These are phyloP conservation scores for Aspergillus sclerotioniger DNA, from an alignment of 495 filamentous ascomycete species.

Conservation along the genomic window DNA sequence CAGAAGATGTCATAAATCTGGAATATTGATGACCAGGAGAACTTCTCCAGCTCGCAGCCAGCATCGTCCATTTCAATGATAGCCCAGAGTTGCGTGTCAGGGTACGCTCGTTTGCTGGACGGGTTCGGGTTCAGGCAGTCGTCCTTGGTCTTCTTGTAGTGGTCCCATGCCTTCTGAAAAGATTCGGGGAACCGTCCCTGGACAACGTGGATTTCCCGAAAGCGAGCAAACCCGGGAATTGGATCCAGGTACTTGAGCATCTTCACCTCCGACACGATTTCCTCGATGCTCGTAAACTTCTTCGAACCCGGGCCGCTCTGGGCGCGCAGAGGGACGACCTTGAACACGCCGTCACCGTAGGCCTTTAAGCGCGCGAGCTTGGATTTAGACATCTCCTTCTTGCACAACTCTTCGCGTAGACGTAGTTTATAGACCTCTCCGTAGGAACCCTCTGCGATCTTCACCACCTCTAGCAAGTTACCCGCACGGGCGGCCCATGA, in stretches of 20 bases:
- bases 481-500: constrained; percentile 43
- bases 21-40: constrained; percentile 48
- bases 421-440: constrained; percentile 51
- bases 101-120: constrained; percentile 54
- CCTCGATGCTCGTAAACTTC: constrained; percentile 48
- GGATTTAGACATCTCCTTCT: constrained; percentile 42
- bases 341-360: constrained; percentile 49
- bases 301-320: constrained; percentile 44
- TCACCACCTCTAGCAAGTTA: constrained; percentile 43
- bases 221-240: constrained; percentile 89
- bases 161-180: constrained; percentile 66
- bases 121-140: constrained; percentile 66
- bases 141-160: constrained; percentile 56
- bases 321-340: constrained; percentile 49
- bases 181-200: constrained; percentile 62
- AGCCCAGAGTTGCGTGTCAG: constrained; percentile 69
- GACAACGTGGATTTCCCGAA: constrained; percentile 73
- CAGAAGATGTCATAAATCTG: constrained; percentile 86
- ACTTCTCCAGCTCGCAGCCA: constrained; percentile 71
- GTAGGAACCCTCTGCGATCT: constrained; percentile 53
- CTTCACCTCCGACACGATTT: constrained; percentile 64
- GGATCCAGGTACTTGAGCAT: constrained; percentile 74
- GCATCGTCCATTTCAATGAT: constrained; percentile 88
- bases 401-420: constrained; percentile 35
- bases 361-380: constrained; percentile 37